These are phyloP conservation scores for Podila horticola DNA, from an alignment of 192 early-diverging fungal species.

Conservation along the genomic window DNA sequence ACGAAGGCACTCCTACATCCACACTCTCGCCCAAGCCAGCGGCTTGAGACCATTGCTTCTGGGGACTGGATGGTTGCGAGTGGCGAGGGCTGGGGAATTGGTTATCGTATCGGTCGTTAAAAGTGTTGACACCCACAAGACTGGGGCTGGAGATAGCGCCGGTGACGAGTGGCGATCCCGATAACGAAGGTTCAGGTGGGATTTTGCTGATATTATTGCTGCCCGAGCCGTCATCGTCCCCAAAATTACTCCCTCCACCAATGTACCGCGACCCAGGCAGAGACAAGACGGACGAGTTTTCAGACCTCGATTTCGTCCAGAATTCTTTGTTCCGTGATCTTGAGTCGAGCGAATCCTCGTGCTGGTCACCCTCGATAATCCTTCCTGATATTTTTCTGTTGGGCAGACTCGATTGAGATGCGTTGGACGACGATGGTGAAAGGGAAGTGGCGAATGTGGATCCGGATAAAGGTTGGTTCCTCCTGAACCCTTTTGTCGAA, in stretches of 20 bases:
- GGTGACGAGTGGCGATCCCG: conserved; percentile 7
- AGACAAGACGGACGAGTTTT: conserved; percentile 26
- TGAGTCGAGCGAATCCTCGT: conserved; percentile 3
- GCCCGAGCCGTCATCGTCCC: background rate
- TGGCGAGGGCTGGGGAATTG: conserved; percentile 23
- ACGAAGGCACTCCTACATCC: background rate
- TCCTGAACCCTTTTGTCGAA: background rate
- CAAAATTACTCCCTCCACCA: background rate
- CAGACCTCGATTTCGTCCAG: background rate
- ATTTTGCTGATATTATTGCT: background rate
- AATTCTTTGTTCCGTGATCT: background rate
- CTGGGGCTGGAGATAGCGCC: conserved; percentile 1
- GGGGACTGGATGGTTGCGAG: background rate
- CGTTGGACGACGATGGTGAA: conserved; percentile 28
- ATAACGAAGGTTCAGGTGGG: conserved; percentile 13
- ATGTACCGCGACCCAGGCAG: conserved; percentile 35
- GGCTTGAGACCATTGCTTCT: conserved; percentile 3
- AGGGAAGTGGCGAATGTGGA: conserved; percentile 25
- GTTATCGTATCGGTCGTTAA: conserved; percentile 16
- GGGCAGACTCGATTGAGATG: conserved; percentile 18
- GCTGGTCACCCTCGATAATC: conserved; percentile 4
- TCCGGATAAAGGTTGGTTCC: conserved; percentile 22
- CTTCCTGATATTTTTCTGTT: conserved; percentile 3
- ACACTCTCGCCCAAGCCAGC: background rate
- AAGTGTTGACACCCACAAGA: conserved; percentile 19